These are phyloP conservation scores for Cercospora sp. DNA, from an alignment of 2,329 filamentous ascomycete species.

Conservation along the genomic window DNA sequence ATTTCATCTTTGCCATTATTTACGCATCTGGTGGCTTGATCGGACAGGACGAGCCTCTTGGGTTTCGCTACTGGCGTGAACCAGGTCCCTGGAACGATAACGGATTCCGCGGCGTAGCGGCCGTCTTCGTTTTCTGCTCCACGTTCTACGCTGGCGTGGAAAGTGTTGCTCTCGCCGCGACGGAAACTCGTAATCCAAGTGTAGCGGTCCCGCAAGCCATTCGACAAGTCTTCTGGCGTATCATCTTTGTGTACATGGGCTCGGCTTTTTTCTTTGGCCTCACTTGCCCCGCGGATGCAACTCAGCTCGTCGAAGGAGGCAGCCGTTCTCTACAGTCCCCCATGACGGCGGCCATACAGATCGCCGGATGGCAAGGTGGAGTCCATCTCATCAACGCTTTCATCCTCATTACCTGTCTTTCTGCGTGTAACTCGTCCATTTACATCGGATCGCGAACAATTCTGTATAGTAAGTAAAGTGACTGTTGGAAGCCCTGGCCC, in stretches of 20 bases:
- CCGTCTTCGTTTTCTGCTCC: slow-evolving; percentile 46
- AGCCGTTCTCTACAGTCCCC: slow-evolving; percentile 64
- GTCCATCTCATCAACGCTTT: slow-evolving; percentile 77
- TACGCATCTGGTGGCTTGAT: slow-evolving; percentile 38
- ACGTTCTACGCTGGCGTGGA: slow-evolving; percentile 56
- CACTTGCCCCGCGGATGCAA: slow-evolving; percentile 68
- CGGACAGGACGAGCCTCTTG: slow-evolving; percentile 33
- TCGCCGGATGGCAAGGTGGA: slow-evolving; percentile 70
- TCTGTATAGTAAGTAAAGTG: no score
- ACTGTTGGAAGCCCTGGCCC: no score
- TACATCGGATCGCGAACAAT: slow-evolving; percentile 76
- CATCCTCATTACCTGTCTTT: slow-evolving; percentile 66
- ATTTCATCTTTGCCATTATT: slow-evolving; percentile 46
- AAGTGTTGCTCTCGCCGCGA: slow-evolving; percentile 54
- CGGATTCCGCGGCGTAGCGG: slow-evolving; percentile 45
- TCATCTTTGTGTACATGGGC: slow-evolving; percentile 63
- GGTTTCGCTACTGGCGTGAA: slow-evolving; percentile 41
- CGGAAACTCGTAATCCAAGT: slow-evolving; percentile 53
- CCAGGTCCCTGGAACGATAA: slow-evolving; percentile 43
- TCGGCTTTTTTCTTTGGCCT: slow-evolving; percentile 73
- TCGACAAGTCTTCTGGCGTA: slow-evolving; percentile 37
- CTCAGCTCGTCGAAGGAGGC: slow-evolving; percentile 60
- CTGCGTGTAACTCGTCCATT: slow-evolving; percentile 71
- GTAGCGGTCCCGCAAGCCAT: slow-evolving; percentile 43
- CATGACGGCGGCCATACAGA: slow-evolving; percentile 72